Base-by-base conservation (phyloP, 768 basidiomycete genomes). In the Cyclocybe cylindracea region DNA sequence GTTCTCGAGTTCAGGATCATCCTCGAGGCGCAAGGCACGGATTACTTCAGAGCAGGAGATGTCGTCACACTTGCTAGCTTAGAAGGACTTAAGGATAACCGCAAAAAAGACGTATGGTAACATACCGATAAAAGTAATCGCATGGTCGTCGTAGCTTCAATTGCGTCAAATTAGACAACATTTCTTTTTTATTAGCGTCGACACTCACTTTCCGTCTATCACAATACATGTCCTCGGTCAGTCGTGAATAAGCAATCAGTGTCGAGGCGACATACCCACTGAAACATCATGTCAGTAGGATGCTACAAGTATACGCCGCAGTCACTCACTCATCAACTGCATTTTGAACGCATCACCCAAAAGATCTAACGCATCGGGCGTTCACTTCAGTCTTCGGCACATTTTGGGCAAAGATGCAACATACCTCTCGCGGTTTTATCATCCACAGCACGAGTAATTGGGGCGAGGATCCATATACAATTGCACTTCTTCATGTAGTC, bases 391-490 rank as follows among this genome's bases (percentile, higher is more conserved):
- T 2, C 31, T 13, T 14, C 41, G 19, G 24, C 5, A 19, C 42
- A 52, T n/a, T 39, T 3, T 13, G 32, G 5, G 38, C 13, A 45
- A 29, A 18, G 14, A 51, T 39, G 4, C 2, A 10, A 38, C 56
- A 24, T 61, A 78, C 82, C 82, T 70, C 78, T 73, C 0, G 84
- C 84, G 4, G 80, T 81, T 66, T 84, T 84, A 56, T 84, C 83
- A 54, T 85, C 83, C 1, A 86, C 83, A 35, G 84, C 84, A 11
- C 83, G 61, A 32, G 77, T 82, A 43, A 85, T 85, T 3, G 84
- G 83, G 2, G 84, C 84, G n/a, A 85, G 62, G 57, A 85, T 82
- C 83, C 83, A 86, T 34, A 85, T 78, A 48, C 79, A 83, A 42
- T 82, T 70, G 46, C 78, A 80, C 50, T 80, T 84, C 61, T 85